These are phyloP conservation scores for Torulaspora indica DNA, from an alignment of 805 yeast genomes.

Conservation along the genomic window DNA sequence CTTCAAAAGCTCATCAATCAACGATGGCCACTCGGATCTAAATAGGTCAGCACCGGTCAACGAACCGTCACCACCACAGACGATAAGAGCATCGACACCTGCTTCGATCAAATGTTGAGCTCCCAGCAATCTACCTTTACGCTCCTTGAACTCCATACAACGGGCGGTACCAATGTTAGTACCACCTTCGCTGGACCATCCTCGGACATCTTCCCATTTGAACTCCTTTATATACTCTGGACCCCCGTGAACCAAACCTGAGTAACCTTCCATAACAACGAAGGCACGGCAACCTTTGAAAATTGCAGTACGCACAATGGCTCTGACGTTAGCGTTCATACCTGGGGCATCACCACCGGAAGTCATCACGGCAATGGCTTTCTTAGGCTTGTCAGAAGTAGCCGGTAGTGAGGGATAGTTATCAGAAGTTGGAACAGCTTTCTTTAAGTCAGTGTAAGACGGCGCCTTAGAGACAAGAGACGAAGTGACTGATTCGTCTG, in stretches of 20 bases:
- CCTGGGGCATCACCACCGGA: conserved; percentile 78
- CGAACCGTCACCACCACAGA: conserved; percentile 78
- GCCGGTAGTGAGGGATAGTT: conserved; percentile 8
- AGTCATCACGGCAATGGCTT: conserved; percentile 66
- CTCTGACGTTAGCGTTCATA: conserved; percentile 68
- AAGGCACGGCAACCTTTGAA: conserved; percentile 56
- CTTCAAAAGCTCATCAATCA: conserved; percentile 49
- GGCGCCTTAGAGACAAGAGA: conserved; percentile 13
- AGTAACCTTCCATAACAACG: conserved; percentile 65
- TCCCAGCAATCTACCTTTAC: conserved; percentile 56
- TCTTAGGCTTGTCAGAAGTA: conserved; percentile 18
- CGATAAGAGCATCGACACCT: conserved; percentile 69
- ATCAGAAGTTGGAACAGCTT: conserved; percentile 6
- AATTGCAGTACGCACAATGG: conserved; percentile 63
- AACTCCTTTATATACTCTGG: conserved; percentile 46
- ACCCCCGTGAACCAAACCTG: conserved; percentile 68
- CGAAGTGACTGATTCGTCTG: conserved; percentile 12
- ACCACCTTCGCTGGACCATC: conserved; percentile 64
- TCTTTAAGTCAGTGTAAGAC: conserved; percentile 14
- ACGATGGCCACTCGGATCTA: conserved; percentile 67
- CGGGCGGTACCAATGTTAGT: conserved; percentile 73
- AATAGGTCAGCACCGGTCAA: conserved; percentile 73
- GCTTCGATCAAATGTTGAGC: conserved; percentile 58
- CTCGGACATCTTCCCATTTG: conserved; percentile 67
- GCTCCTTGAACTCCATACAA: conserved; percentile 57